phyloP scores from a whole-genome alignment of 345 rosid genomes.

The Syzygium oleosum region DNA sequence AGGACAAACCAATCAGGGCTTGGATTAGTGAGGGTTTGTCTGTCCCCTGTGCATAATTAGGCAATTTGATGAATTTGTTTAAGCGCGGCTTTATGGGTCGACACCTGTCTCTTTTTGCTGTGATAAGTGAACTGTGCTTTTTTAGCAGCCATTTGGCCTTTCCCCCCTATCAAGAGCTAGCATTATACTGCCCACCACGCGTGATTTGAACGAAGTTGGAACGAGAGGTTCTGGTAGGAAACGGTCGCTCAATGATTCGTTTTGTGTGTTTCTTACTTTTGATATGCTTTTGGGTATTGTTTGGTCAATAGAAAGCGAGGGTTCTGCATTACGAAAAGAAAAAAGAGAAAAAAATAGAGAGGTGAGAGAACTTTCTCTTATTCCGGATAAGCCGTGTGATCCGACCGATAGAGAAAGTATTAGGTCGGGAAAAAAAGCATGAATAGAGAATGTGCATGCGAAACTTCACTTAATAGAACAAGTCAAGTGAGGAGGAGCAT shows the following conservation, averaged over 20 bases:
- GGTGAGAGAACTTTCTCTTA: background rate
- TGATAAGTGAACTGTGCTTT: background rate
- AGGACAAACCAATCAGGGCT: slow-evolving; percentile 43
- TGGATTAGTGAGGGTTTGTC: slow-evolving; percentile 38
- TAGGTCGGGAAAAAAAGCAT: background rate
- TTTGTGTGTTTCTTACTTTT: background rate
- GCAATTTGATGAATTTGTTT: slow-evolving; percentile 8
- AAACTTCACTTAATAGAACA: background rate
- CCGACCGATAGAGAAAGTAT: background rate
- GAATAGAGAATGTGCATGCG: background rate
- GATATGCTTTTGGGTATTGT: background rate
- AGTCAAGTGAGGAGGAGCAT: background rate
- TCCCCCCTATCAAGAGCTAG: background rate
- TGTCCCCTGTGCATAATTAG: slow-evolving; percentile 12
- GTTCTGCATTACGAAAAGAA: background rate
- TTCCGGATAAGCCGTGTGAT: background rate
- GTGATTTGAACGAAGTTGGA: background rate
- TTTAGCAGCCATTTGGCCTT: background rate
- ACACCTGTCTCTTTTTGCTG: slow-evolving; percentile 31
- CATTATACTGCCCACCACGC: background rate
- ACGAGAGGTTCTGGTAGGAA: background rate
- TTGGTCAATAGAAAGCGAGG: background rate
- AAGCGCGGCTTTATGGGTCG: slow-evolving; percentile 30
- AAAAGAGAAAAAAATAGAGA: background rate
- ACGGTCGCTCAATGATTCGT: background rate